These are phyloP conservation scores for Phytopythium kandeliae DNA, from an alignment of 352 stramenopile genomes.

Conservation along the genomic window DNA sequence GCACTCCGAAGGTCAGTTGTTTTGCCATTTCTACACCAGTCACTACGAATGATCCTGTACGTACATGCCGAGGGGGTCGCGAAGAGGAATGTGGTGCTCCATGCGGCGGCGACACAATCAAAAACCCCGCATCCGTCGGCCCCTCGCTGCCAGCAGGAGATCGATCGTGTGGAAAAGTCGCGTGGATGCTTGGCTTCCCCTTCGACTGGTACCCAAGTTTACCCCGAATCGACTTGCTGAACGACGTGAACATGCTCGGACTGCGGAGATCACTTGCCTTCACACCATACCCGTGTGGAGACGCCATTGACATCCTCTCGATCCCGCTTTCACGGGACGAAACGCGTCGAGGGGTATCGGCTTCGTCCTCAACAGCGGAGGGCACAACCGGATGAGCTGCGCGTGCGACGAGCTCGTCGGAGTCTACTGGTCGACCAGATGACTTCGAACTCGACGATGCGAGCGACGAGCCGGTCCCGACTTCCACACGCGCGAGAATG, in stretches of 20 bases:
- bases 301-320: slow-evolving; percentile 5
- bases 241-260: slow-evolving; percentile 30
- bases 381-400: slow-evolving; percentile 18
- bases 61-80: neutral
- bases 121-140: neutral
- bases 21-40: neutral
- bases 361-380: neutral
- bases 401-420: slow-evolving; percentile 14
- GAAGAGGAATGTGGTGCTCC: neutral
- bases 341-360: slow-evolving; percentile 7
- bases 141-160: neutral
- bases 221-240: slow-evolving; percentile 34
- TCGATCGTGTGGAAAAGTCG: neutral
- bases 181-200: slow-evolving; percentile 2
- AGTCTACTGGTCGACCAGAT: neutral
- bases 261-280: slow-evolving; percentile 14
- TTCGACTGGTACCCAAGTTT: slow-evolving; percentile 22
- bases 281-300: slow-evolving; percentile 8
- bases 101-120: neutral
- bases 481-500: neutral
- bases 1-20: neutral
- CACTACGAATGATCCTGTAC: neutral
- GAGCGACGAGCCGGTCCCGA: neutral
- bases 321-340: slow-evolving; percentile 4
- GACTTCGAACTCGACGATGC: slow-evolving; percentile 1